Percentiles rank a stretch among this genome's conserved stretches.
Evolutionary conservation across 208 protist genomes (phyloP).

Genomic region (Acanthamoeba healyi): DNA sequence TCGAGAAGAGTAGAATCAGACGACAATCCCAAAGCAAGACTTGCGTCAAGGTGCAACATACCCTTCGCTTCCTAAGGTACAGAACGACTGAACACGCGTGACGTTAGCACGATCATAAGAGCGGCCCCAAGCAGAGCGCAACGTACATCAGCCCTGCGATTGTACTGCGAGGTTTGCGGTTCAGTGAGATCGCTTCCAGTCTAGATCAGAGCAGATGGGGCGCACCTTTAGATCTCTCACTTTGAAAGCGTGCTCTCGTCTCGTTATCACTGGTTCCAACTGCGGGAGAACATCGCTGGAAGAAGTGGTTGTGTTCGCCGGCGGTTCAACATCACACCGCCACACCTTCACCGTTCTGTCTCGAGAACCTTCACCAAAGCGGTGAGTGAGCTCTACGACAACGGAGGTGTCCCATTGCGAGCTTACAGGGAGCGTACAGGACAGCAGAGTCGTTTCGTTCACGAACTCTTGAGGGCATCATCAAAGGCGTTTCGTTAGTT

Average conservation of each 20-base stretch:
- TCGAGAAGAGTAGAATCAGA: background rate
- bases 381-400: background rate
- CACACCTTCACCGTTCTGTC: conserved; percentile 25
- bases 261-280: background rate
- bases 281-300: background rate
- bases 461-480: background rate
- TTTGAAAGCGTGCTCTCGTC: background rate
- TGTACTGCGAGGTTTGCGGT: background rate
- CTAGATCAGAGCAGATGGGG: background rate
- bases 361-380: background rate
- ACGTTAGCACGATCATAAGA: no score
- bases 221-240: conserved; percentile 41
- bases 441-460: background rate
- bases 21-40: no score
- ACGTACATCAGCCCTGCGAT: background rate
- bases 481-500: background rate
- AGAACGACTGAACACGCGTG: conserved; percentile 2
- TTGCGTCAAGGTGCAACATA: background rate
- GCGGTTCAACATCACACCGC: background rate
- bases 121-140: no score
- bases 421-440: background rate
- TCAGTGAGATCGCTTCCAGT: background rate
- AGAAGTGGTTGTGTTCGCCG: background rate
- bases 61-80: conserved; percentile 49
- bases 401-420: background rate